Conservation (phyloP, 2,329 filamentous ascomycete genomes). For the Gnomoniopsis sp. region DNA sequence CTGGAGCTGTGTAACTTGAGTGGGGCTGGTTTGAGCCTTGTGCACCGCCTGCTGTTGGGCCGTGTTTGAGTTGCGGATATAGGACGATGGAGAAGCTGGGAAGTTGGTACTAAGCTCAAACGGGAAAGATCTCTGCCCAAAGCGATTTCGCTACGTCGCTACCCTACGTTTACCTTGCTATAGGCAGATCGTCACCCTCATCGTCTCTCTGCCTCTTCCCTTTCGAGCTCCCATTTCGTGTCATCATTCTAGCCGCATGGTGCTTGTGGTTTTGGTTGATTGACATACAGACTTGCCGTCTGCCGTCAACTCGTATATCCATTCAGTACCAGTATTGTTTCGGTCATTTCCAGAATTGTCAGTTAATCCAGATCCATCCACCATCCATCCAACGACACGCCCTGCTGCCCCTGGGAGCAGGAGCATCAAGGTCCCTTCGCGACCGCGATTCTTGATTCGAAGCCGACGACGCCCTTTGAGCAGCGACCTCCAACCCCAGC, state of each 20-base stretch:
- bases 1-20: background rate
- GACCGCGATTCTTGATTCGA: background rate
- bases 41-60: background rate
- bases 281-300: constrained; percentile 5
- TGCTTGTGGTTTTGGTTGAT: constrained; percentile 4
- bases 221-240: background rate
- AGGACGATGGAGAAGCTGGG: background rate
- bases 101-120: background rate
- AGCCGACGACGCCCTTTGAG: background rate
- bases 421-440: background rate
- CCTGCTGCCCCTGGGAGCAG: background rate
- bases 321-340: constrained; percentile 6
- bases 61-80: background rate
- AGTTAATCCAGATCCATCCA: constrained; percentile 13
- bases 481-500: background rate
- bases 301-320: background rate
- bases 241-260: background rate
- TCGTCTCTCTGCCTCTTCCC: constrained; percentile 9
- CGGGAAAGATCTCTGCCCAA: constrained; percentile 2
- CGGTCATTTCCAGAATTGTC: constrained; percentile 3
- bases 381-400: background rate
- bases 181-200: background rate
- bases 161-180: background rate
- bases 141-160: background rate
- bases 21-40: background rate